Evolutionary conservation across 768 basidiomycete species (phyloP), one percentile per base, ranked within the genome.

Genomic region (Jaapia argillacea): DNA sequence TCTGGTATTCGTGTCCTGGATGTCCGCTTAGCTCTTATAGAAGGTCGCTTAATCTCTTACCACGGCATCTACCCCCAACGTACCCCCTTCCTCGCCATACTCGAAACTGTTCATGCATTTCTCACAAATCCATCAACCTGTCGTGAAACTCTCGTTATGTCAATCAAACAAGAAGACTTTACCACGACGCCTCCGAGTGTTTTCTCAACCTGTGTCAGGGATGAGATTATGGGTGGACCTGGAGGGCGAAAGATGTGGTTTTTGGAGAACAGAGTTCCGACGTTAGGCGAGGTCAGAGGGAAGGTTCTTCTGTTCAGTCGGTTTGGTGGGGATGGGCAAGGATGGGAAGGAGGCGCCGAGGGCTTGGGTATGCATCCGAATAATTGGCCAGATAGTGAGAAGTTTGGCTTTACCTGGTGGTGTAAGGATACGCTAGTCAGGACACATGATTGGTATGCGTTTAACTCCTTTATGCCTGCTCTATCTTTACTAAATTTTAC

Each of bases 291-390:
- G 58, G 90, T 85, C 6, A 67, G 92, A 52, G 91, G 92, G 4
- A 88, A 82, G 61, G 79, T 80, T 6, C 71, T 96, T 24, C 59
- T 97, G 67, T 77, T 94, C 55, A 89, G 85, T 50, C 77, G 92
- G 16, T 96, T 96, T 54, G 85, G 86, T 1, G 77, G 71, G 1
- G 68, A 80, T 49, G 75, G 78, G 2, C 62, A 63, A 6, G 81
- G 71, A 0, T 91, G 88, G 89, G 72, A 81, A 50, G 67, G 69
- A 18, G 80, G 75, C 2, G 50, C 73, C 6, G 75, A 83, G 41
- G 85, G 80, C 2, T 64, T 91, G 48, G 92, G 92, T 1, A 85
- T 97, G n/a, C 86, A 90, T 52, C 90, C 92, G 4, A 75, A 74
- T 1, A 67, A 62, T 1, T 97, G 92, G 92, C 90, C 89, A 0